Base-by-base conservation (phyloP, 805 yeast genomes). In the Spathaspora boniae region DNA sequence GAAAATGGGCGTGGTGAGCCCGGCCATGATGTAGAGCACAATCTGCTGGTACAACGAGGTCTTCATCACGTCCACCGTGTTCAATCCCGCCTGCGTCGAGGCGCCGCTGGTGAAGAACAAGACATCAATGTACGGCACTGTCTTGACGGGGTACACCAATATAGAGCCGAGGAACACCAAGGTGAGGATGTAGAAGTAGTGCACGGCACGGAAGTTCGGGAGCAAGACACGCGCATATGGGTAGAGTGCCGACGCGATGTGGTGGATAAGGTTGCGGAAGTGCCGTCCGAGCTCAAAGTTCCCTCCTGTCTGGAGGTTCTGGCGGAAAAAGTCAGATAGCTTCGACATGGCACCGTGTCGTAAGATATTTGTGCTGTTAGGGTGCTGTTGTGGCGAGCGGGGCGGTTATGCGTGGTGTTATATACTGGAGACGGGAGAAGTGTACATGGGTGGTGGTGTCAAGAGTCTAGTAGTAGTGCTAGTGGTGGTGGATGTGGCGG, bases 51-150 rank as follows among this genome's bases (percentile, higher is more conserved):
- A 91, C 29, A 84, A 55, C 0, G 70, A 60, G 38, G 89, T 45
- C 0, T 65, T 58, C 53, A 86, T 86, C 25, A 82, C 44, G 47
- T 87, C 77, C 16, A 86, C 67, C 0, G 96, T 82, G 54, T 87
- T 88, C 37, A 93, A 62, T 1, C 99, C 99, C 0, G 96, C 95
- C 53, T 91, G 96, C 2, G 98, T 87, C 1, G 82, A 62, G 0
- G 93, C 78, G 8, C 95, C 91, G 8, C 80, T 65, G 0, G 88
- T 73, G 37, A 86, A 64, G 56, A 91, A 86, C 22, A 93, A 61
- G 2, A 83, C 78, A 62, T 93, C 98, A 29, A 86, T 81, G 55
- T 91, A 93, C 6, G 51, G 35, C 25, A 73, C 52, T 50, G 82
- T 80, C 36, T 69, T 71, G n/a, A 72, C 71, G 0, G 96, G 96